Conservation (phyloP, 1,284 basidiomycete genomes). For the Ceraceosorus bombacis region DNA sequence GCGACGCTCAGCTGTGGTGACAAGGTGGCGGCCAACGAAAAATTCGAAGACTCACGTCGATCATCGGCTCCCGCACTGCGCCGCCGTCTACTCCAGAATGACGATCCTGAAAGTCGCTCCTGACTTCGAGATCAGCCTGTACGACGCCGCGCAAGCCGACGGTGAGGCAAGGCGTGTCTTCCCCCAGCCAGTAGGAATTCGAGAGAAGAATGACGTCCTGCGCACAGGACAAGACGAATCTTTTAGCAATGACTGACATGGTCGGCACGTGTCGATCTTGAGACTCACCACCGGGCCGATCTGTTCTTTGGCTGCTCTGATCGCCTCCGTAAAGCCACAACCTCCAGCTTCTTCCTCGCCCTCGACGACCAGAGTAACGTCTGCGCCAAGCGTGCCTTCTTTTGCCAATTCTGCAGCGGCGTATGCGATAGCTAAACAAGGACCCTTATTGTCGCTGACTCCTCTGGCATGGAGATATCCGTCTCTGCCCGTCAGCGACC, state of each 20-base stretch:
- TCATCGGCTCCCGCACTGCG: constrained; percentile 76
- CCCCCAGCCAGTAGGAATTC: constrained; percentile 95
- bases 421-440: constrained; percentile 80
- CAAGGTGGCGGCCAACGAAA: too few relatives aligned
- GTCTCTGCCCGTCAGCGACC: constrained; percentile 70
- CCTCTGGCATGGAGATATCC: constrained; percentile 92
- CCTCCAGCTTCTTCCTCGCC: constrained; percentile 94
- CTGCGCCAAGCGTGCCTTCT: constrained; percentile 67
- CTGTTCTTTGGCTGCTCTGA: constrained; percentile 60
- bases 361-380: constrained; percentile 84
- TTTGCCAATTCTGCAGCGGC: constrained; percentile 74
- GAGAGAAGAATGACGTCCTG: constrained; percentile 43
- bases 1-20: constrained; percentile 6
- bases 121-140: constrained; percentile 66
- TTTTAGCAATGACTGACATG: background rate
- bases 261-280: background rate
- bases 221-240: background rate
- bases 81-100: constrained; percentile 93
- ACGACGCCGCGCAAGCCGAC: constrained; percentile 90
- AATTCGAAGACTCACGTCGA: constrained; percentile 63
- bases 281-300: constrained; percentile 25
- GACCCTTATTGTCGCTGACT: constrained; percentile 72
- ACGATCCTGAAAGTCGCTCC: constrained; percentile 58
- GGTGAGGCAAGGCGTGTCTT: constrained; percentile 87
- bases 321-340: constrained; percentile 69